These are phyloP conservation scores for Picea abies DNA, from an alignment of 83 land plant genomes.

Conservation along the genomic window DNA sequence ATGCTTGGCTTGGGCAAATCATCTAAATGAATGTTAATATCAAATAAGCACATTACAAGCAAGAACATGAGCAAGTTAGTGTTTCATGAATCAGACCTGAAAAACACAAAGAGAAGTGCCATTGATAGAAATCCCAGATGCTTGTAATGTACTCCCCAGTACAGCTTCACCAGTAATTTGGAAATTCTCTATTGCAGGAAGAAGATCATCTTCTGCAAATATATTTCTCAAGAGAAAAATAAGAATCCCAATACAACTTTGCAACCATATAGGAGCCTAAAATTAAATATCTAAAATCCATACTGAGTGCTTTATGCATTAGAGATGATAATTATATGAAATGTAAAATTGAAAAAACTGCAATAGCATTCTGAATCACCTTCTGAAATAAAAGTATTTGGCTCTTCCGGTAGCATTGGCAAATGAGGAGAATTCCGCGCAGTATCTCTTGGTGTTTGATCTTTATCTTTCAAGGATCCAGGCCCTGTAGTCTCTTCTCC, in stretches of 20 bases:
- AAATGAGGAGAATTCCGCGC: slow-evolving; percentile 63
- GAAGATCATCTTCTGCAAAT: slow-evolving; percentile 85
- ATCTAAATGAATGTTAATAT: no score
- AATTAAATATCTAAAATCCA: background rate
- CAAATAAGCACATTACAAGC: background rate
- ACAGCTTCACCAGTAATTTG: slow-evolving; percentile 88
- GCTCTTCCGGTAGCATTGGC: slow-evolving; percentile 81
- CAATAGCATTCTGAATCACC: slow-evolving; percentile 31
- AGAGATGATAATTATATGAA: background rate
- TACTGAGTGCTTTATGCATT: background rate
- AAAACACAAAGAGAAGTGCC: slow-evolving; percentile 91
- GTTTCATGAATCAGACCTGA: slow-evolving; percentile 50
- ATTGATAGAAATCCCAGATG: slow-evolving; percentile 86
- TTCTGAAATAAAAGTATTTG: slow-evolving; percentile 77
- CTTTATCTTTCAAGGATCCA: slow-evolving; percentile 35
- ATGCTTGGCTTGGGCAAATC: background rate
- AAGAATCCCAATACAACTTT: background rate
- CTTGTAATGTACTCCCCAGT: slow-evolving; percentile 77
- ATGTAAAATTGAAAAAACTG: background rate
- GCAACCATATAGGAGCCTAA: background rate
- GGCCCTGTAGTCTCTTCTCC: slow-evolving; percentile 36
- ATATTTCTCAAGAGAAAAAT: background rate
- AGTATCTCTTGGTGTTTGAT: slow-evolving; percentile 39
- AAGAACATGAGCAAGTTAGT: slow-evolving; percentile 12
- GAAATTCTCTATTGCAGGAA: slow-evolving; percentile 83